Evolutionary conservation across 2,329 filamentous ascomycete species (phyloP).

Genomic region (Phyllosticta capitalensis): DNA sequence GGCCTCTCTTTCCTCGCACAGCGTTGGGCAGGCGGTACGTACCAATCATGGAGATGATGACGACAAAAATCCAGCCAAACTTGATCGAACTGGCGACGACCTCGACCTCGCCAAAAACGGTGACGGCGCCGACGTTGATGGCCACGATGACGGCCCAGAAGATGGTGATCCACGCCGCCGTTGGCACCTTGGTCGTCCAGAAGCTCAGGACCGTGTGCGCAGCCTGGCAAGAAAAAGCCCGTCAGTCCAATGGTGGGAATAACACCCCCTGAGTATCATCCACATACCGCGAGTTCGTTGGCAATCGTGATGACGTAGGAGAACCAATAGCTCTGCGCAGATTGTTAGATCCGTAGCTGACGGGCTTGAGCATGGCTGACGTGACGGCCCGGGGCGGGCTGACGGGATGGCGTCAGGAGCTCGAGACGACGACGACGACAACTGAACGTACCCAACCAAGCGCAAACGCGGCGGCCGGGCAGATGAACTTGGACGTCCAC

Average conservation of each 20-base stretch:
- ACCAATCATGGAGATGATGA: conserved; percentile 35
- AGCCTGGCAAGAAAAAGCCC: conserved; percentile 17
- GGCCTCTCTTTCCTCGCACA: neutral
- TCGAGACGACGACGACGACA: too few species aligned
- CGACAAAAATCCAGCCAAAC: conserved; percentile 40
- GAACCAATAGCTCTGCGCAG: conserved; percentile 32
- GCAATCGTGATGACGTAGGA: conserved; percentile 37
- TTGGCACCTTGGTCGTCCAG: conserved; percentile 36
- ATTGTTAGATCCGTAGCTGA: neutral
- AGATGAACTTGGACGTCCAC: conserved; percentile 38
- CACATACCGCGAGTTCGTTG: conserved; percentile 19
- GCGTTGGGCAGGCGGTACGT: conserved; percentile 12
- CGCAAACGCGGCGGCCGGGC: conserved; percentile 35
- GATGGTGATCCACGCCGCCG: conserved; percentile 37
- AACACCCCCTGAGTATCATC: too few species aligned
- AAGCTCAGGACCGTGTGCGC: conserved; percentile 35
- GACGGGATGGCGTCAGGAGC: neutral
- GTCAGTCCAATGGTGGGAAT: too few species aligned
- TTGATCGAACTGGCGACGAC: conserved; percentile 37
- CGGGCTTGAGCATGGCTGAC: neutral
- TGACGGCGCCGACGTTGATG: conserved; percentile 35
- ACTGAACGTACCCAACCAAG: conserved; percentile 36
- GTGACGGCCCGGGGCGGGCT: neutral
- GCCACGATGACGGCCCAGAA: conserved; percentile 32
- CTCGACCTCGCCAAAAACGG: conserved; percentile 38